phyloP scores from a whole-genome alignment of 768 basidiomycete species.

The Xerocomellus chrysenteron region DNA sequence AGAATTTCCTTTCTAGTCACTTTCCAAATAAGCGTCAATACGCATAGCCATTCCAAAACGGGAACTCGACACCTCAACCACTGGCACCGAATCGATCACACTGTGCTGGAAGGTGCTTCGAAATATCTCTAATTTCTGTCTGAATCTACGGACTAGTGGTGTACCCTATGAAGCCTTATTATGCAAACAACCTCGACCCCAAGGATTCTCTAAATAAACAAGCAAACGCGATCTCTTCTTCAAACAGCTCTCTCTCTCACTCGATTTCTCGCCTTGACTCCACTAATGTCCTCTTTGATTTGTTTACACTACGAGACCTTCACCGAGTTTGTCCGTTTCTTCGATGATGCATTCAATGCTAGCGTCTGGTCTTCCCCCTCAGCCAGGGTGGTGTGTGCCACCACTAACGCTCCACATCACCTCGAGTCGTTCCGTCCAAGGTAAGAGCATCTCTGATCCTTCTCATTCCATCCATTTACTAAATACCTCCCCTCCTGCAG shows the following conservation, averaged over 20 bases:
- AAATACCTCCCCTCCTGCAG: constrained; percentile 12
- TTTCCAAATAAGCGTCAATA: background rate
- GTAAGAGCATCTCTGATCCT: background rate
- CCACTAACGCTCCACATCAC: background rate
- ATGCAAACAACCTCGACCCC: background rate
- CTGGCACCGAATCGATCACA: background rate
- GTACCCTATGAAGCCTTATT: background rate
- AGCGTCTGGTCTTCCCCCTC: constrained; percentile 19
- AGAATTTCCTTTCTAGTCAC: background rate
- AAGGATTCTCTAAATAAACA: background rate
- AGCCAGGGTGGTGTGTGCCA: background rate
- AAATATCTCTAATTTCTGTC: background rate
- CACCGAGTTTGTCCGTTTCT: background rate
- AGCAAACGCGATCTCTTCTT: background rate
- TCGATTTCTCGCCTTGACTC: constrained; percentile 1
- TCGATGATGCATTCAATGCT: background rate
- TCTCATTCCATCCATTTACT: background rate
- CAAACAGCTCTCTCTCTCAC: background rate
- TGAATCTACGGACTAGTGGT: background rate
- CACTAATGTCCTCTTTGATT: constrained; percentile 2
- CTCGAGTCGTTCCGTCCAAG: constrained; percentile 17
- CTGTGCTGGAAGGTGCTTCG: background rate
- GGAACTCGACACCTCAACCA: no score
- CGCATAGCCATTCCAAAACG: background rate
- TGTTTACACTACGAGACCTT: constrained; percentile 4